Evolutionary conservation across 805 yeast genomes (phyloP).

Genomic region (Hanseniaspora thailandica): DNA sequence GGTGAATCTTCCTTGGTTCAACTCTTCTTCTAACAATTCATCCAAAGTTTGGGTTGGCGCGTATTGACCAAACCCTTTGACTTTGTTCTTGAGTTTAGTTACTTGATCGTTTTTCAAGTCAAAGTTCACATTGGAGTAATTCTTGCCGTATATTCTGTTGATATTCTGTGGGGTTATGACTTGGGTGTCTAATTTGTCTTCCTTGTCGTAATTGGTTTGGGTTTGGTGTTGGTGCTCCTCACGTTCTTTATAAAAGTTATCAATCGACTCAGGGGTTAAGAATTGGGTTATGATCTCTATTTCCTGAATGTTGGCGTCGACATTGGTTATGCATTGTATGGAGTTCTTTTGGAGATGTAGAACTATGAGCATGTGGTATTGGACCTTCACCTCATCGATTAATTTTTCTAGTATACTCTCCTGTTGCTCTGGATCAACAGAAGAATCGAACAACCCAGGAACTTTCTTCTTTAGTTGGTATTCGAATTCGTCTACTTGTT

Average conservation of each 20-base stretch:
- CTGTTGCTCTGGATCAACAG: constrained; percentile 22
- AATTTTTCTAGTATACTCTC: constrained; percentile 14
- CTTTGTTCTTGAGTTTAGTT: constrained; percentile 49
- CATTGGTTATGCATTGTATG: constrained; percentile 24
- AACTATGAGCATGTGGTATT: constrained; percentile 31
- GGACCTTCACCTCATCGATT: constrained; percentile 57
- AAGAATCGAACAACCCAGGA: constrained; percentile 20
- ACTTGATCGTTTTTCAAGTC: constrained; percentile 10
- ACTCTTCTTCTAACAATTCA: constrained; percentile 76
- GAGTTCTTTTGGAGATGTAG: constrained; percentile 8
- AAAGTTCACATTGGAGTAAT: constrained; percentile 13
- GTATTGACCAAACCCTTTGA: constrained; percentile 82
- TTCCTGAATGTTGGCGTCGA: constrained; percentile 57
- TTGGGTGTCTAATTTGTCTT: constrained; percentile 43
- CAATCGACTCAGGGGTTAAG: constrained; percentile 27
- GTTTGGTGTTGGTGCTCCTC: constrained; percentile 7
- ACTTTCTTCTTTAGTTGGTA: constrained; percentile 30
- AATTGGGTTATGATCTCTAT: constrained; percentile 45
- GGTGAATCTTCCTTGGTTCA: constrained; percentile 71
- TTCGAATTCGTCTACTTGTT: constrained; percentile 29
- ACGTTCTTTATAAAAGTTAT: constrained; percentile 19
- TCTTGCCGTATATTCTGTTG: constrained; percentile 40
- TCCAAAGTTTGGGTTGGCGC: constrained; percentile 92
- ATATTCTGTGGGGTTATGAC: constrained; percentile 8
- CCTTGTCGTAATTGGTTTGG: constrained; percentile 16